Percentiles rank a stretch among this genome's conserved stretches.
Evolutionary conservation across 306 rosid genomes (phyloP).

Genomic region (Sicyos edulis): DNA sequence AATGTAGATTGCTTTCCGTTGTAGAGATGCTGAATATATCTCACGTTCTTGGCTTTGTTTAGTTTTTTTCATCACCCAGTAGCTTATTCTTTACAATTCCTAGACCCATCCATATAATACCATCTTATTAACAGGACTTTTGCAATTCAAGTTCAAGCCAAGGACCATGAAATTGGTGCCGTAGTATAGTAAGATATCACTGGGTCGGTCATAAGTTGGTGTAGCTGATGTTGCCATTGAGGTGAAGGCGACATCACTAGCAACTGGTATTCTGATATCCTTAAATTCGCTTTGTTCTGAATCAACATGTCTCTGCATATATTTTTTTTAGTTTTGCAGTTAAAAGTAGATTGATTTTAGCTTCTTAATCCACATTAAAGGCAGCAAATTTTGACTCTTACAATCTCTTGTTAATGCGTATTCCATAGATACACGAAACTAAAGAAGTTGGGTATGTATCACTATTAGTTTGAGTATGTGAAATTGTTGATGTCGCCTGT

Average conservation of each 20-base stretch:
- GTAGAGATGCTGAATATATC: neutral
- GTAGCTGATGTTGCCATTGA: conserved; percentile 23
- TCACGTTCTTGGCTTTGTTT: no score
- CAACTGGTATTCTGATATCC: conserved; percentile 19
- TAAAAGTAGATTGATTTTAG: neutral
- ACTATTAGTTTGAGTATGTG: neutral
- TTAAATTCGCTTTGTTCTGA: conserved; percentile 13
- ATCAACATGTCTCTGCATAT: conserved; percentile 1
- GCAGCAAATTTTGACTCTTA: neutral
- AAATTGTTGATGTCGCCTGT: no score
- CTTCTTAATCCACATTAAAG: conserved; percentile 1
- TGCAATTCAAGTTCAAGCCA: conserved; percentile 20
- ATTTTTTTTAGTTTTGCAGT: conserved; percentile 3
- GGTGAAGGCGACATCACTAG: conserved; percentile 23
- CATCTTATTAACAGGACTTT: conserved; percentile 20
- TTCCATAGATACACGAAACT: neutral
- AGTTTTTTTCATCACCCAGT: no score
- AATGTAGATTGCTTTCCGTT: neutral
- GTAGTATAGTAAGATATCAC: conserved; percentile 17
- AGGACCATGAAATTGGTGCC: conserved; percentile 12
- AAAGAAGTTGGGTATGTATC: neutral
- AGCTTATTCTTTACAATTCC: neutral
- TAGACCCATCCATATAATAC: conserved; percentile 18
- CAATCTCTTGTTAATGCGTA: neutral
- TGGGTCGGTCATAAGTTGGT: conserved; percentile 21